Evolutionary conservation across 2,329 filamentous ascomycete species (phyloP), one percentile per base, ranked within the genome.

Genomic region (Clathrospora elynae): DNA sequence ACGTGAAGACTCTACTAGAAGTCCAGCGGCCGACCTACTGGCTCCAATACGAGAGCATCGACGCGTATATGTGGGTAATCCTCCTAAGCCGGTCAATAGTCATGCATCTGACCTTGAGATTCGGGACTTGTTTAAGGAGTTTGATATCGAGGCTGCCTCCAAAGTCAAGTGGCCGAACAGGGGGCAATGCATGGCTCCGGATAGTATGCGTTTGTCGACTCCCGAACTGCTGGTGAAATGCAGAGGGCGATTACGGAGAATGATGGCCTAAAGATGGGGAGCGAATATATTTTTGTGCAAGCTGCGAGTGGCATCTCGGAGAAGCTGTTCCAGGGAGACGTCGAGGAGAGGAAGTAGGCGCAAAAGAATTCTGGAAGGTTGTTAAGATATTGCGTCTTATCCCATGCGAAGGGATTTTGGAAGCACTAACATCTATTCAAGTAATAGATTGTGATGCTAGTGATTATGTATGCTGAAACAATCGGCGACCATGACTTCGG

Each of bases 61-160:
- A 31, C 72, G 76, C 18, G 59, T 78, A 8, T 77, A 74, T 49
- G 71, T 79, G 16, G 75, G 74, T 39, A 73, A 73, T 7, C 65
- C 78, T 17, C 73, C 74, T 1, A 66, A 66, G 11, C 68, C 78
- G 46, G 63, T 68, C 10, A 67, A 73, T 35, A 72, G 74, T 30
- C 64, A 71, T 18, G 64, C 64, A 2, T 62, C 75, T 24, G 69
- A 75, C 42, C 65, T 61, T 35, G 71, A 74, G 45, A 70, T 78
- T 20, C 68, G 67, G 24, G 55, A 59, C 3, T 66, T 78, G 38
- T 78, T 79, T 62, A 57, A 70, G 10, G 73, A 64, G 9, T 74
- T 72, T 50, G 62, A 71, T 10, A 62, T 78, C 58, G 67, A 73
- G 54, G 73, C 72, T 36, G 70, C 78, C 42, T 77, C 72, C 61